Evolutionary conservation across 1,284 basidiomycete genomes (phyloP).

Genomic region (Abortiporus biennis): DNA sequence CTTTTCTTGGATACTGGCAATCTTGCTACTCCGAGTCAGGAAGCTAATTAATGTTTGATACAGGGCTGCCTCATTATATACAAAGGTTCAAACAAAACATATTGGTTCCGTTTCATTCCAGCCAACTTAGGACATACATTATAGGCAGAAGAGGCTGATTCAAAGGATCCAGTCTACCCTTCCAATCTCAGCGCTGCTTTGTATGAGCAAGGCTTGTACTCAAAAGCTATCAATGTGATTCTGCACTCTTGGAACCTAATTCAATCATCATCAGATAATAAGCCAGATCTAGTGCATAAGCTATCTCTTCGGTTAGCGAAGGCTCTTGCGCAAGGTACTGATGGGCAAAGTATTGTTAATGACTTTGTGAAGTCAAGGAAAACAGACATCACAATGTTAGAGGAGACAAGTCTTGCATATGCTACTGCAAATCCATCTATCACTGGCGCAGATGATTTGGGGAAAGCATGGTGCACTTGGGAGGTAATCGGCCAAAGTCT

Average conservation of each 20-base stretch:
- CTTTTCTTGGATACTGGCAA: too few relatives aligned
- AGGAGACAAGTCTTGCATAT: too few relatives aligned
- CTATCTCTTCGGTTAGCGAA: slow-evolving; percentile 13
- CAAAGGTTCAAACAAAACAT: neutral
- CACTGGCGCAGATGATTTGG: too few relatives aligned
- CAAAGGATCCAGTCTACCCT: slow-evolving; percentile 19
- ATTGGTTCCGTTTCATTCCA: neutral
- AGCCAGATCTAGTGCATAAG: slow-evolving; percentile 3
- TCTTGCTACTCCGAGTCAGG: too few relatives aligned
- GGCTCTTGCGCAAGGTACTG: slow-evolving; percentile 7
- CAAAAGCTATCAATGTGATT: slow-evolving; percentile 18
- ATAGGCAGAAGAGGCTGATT: slow-evolving; percentile 13
- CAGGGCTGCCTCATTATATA: neutral
- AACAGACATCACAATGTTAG: too few relatives aligned
- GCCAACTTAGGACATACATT: neutral
- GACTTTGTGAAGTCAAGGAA: too few relatives aligned
- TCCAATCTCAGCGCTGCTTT: slow-evolving; percentile 29
- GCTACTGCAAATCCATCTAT: too few relatives aligned
- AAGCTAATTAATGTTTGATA: neutral
- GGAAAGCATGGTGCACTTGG: too few relatives aligned
- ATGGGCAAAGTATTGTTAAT: slow-evolving; percentile 1
- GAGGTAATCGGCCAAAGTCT: too few relatives aligned
- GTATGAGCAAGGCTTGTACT: slow-evolving; percentile 27
- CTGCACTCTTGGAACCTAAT: slow-evolving; percentile 17
- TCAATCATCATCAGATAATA: neutral